Conservation (phyloP, 2,329 filamentous ascomycete species). For the Botrytis aclada region DNA sequence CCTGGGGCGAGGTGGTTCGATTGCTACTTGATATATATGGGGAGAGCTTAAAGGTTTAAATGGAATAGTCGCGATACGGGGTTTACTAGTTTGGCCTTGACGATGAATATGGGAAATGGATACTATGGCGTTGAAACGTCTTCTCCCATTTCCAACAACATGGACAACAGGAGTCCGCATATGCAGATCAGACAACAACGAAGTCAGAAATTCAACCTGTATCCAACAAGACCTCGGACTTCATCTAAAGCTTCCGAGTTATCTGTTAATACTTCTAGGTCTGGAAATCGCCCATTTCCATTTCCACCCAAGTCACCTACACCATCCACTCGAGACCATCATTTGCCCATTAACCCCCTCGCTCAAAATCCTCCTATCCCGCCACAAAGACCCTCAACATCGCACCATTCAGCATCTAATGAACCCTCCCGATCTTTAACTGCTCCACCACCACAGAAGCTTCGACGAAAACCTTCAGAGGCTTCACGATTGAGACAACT, state of each 20-base stretch:
- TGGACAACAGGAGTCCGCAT: constrained; percentile 17
- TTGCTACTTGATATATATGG: not conserved
- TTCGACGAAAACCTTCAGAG: constrained; percentile 35
- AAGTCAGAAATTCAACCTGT: constrained; percentile 35
- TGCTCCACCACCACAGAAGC: constrained; percentile 26
- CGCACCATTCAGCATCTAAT: constrained; percentile 25
- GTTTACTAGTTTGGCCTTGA: constrained; percentile 3
- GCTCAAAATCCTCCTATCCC: constrained; percentile 9
- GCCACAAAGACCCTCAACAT: constrained; percentile 30
- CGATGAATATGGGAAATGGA: constrained; percentile 31
- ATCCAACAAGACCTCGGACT: constrained; percentile 31
- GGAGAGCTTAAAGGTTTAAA: constrained; percentile 10
- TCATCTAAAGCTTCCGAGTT: constrained; percentile 26
- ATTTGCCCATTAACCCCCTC: constrained; percentile 6
- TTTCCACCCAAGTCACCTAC: constrained; percentile 25
- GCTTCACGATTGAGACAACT: constrained; percentile 36
- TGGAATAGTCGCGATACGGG: constrained; percentile 14
- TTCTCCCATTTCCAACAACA: constrained; percentile 11
- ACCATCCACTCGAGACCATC: constrained; percentile 17
- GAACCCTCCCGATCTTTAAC: constrained; percentile 30
- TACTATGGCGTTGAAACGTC: constrained; percentile 26
- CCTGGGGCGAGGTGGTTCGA: constrained; percentile 20
- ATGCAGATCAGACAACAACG: constrained; percentile 27
- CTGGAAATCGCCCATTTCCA: constrained; percentile 4
- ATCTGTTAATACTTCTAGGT: not conserved